Percentiles rank a stretch among this genome's conserved stretches.
Conservation (phyloP, 805 yeast species). For the Komagataella kurtzmanii region DNA sequence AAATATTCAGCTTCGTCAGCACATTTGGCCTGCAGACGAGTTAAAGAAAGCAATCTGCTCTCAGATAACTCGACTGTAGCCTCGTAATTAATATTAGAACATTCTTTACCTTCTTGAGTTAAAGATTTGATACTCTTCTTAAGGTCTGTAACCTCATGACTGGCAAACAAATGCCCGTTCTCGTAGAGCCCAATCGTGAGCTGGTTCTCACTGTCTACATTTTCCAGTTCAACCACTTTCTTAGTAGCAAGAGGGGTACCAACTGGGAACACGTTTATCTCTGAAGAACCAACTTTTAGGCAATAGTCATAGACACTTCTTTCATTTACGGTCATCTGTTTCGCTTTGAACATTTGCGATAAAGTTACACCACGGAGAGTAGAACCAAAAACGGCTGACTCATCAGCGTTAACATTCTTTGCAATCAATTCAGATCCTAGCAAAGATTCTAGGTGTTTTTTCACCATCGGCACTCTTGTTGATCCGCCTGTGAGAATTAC, state of each 20-base stretch:
- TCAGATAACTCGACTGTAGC: constrained; percentile 31
- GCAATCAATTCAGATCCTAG: constrained; percentile 52
- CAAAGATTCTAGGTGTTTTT: constrained; percentile 38
- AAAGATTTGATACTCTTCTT: constrained; percentile 1
- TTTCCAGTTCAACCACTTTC: constrained; percentile 23
- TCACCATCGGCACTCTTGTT: constrained; percentile 80
- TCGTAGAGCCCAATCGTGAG: constrained; percentile 19
- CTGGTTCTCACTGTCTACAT: constrained; percentile 7
- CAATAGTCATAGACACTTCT: constrained; percentile 36
- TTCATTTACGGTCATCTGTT: constrained; percentile 47
- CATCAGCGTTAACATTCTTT: constrained; percentile 90
- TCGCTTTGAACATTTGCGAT: constrained; percentile 53
- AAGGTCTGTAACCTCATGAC: constrained; percentile 10
- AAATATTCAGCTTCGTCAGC: constrained; percentile 6
- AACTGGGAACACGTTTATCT: constrained; percentile 26
- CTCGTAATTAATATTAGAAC: constrained; percentile 12
- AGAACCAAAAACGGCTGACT: constrained; percentile 83
- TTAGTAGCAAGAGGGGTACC: constrained; percentile 27
- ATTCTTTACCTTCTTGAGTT: constrained; percentile 2
- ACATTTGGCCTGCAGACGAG: constrained; percentile 32
- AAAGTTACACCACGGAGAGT: constrained; percentile 71
- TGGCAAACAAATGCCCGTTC: constrained; percentile 20
- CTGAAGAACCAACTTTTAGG: constrained; percentile 16
- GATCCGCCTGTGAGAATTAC: constrained; percentile 85
- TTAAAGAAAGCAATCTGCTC: constrained; percentile 36